Base-by-base conservation (phyloP, 305 asterid species). In the Fraxinus latifolia region DNA sequence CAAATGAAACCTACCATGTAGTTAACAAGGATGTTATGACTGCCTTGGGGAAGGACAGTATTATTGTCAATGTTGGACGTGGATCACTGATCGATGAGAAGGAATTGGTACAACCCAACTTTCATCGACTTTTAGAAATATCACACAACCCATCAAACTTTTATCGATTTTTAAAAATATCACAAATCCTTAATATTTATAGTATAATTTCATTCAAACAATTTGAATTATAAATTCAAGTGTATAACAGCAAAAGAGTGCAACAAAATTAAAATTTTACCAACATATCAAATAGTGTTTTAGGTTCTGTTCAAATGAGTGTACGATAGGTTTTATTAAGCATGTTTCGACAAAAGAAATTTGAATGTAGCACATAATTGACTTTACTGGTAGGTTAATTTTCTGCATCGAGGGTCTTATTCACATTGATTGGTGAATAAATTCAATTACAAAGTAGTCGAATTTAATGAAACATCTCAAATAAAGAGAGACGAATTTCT, bases 61-160 rank as follows among this genome's bases (percentile, higher is more conserved):
- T 91, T 6, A 17, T 93, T 36, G 68, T 93, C 14, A 92, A 91
- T 74, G 85, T 92, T 5, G 96, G 91, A 15, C 93, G 92, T 0
- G 95, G 97, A 36, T 77, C 85, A 3, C 80, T 86, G 0, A 44
- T 93, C 0, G 92, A 93, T 68, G 96, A 93, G 89, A 79, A 88
- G 76, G 93, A 87, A 76, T 25, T 92, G 90, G 97, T 92, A 0
- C 7, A 7, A 6, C 7, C 44, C 12, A 37, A 7, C 44, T 37
- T 37, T 37, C 12, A 37, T 7, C 0, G 7, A 11, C 44, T 7
- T 37, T 37, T 7, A 7, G 12, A 37, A 37, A 37, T 8, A 7
- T 37, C 44, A 7, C 3, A 44, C 6, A 12, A 44, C 6, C 55
- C 55, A 44, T 44, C 55, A 14, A 42, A 37, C 44, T 37, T 37